Evolutionary conservation across 1,284 basidiomycete genomes (phyloP).

Genomic region (Singerocomus inundabilis): DNA sequence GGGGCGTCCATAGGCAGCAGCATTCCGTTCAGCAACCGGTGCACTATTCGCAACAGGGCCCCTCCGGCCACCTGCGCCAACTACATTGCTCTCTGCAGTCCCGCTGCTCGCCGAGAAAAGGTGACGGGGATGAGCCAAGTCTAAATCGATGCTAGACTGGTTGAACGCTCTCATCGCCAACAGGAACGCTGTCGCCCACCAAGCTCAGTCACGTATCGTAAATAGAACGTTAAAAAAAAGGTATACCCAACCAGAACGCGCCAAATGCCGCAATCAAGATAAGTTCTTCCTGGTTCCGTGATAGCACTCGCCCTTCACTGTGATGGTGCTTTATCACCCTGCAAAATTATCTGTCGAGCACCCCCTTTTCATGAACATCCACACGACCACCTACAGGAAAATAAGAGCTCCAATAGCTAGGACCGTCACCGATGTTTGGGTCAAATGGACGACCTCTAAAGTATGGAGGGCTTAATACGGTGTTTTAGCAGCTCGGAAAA

Average conservation of each 20-base stretch:
- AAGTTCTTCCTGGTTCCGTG: slow-evolving; percentile 68
- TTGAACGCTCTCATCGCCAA: slow-evolving; percentile 45
- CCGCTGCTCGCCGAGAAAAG: slow-evolving; percentile 36
- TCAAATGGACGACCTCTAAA: slow-evolving; percentile 64
- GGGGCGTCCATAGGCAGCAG: slow-evolving; percentile 32
- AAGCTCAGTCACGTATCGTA: slow-evolving; percentile 4
- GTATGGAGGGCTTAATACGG: slow-evolving; percentile 6
- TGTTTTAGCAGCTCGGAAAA: slow-evolving; percentile 5
- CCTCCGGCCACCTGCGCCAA: slow-evolving; percentile 32
- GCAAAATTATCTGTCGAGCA: slow-evolving; percentile 7
- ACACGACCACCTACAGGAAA: slow-evolving; percentile 51
- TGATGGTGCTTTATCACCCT: slow-evolving; percentile 62
- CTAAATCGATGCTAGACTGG: slow-evolving; percentile 30
- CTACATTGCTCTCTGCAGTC: slow-evolving; percentile 35
- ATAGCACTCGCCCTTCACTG: slow-evolving; percentile 52
- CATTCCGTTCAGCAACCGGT: slow-evolving; percentile 29
- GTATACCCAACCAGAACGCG: slow-evolving; percentile 70
- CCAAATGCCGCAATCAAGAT: slow-evolving; percentile 67
- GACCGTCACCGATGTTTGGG: slow-evolving; percentile 70
- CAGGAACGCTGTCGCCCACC: slow-evolving; percentile 36
- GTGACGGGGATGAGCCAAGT: slow-evolving; percentile 30
- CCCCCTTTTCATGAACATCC: neutral
- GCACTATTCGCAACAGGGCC: slow-evolving; percentile 20
- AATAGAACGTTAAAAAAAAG: neutral
- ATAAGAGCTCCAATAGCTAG: slow-evolving; percentile 61